Evolutionary conservation across 805 yeast genomes (phyloP).

Genomic region (Zygosaccharomyces bailii): DNA sequence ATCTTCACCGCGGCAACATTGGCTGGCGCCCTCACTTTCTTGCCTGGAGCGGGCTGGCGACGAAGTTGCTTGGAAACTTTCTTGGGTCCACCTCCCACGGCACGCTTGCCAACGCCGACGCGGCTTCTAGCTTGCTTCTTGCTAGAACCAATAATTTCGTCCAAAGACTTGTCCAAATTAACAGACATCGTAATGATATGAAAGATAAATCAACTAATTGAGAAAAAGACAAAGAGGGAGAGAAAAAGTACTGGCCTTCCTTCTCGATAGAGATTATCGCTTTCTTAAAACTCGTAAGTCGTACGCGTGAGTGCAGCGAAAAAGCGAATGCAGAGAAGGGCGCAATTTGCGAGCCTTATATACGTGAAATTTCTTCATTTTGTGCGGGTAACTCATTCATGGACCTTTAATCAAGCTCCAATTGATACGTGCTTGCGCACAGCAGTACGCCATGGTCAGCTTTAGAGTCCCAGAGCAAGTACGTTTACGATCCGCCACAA

Average conservation of each 20-base stretch:
- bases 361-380: neutral
- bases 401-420: neutral
- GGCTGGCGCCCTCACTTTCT: slow-evolving; percentile 30
- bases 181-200: slow-evolving; percentile 53
- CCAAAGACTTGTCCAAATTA: slow-evolving; percentile 87
- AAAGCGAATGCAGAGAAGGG: neutral
- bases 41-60: slow-evolving; percentile 26
- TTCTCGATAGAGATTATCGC: neutral
- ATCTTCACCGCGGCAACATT: slow-evolving; percentile 36
- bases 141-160: slow-evolving; percentile 80
- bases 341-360: slow-evolving; percentile 1
- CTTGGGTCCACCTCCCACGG: slow-evolving; percentile 36
- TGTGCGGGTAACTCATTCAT: slow-evolving; percentile 2
- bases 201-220: neutral
- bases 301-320: too few species aligned
- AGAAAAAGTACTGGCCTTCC: slow-evolving; percentile 7
- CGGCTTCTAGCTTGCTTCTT: slow-evolving; percentile 38
- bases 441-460: too few species aligned
- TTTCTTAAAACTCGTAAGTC: too few species aligned
- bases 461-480: too few species aligned
- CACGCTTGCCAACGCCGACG: slow-evolving; percentile 33
- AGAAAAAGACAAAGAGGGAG: slow-evolving; percentile 8
- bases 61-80: slow-evolving; percentile 36
- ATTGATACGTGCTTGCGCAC: too few species aligned
- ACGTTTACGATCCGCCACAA: too few species aligned